A percentile compares a stretch with the other conserved stretches of the same genome.
phyloP scores from a whole-genome alignment of 148 eudicot species.

The Cornus suecica region DNA sequence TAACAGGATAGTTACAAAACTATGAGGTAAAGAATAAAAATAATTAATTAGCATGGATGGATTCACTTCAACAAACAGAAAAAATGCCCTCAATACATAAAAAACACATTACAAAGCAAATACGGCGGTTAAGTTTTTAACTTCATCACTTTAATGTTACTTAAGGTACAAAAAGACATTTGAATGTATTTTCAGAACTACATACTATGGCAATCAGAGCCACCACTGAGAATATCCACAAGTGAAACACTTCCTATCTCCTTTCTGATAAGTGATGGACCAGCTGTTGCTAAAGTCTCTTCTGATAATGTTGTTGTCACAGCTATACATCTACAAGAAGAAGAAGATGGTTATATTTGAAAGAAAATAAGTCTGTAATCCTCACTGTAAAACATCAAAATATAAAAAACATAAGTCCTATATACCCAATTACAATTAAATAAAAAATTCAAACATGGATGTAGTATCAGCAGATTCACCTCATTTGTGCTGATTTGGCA shows the following conservation, averaged over 20 bases:
- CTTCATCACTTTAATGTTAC: slow-evolving; percentile 5
- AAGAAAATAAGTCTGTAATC: not conserved
- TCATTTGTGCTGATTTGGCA: slow-evolving; percentile 90
- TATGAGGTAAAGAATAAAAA: slow-evolving; percentile 3
- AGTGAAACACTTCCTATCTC: slow-evolving; percentile 80
- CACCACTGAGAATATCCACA: slow-evolving; percentile 87
- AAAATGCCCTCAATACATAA: slow-evolving; percentile 16
- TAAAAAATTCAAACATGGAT: not conserved
- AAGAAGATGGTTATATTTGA: slow-evolving; percentile 5
- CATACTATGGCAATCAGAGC: slow-evolving; percentile 75
- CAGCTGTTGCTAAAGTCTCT: slow-evolving; percentile 63
- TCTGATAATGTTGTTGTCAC: slow-evolving; percentile 89
- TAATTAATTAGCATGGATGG: not conserved
- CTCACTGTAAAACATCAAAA: not conserved
- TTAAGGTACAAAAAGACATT: slow-evolving; percentile 21
- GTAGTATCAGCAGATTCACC: slow-evolving; percentile 36
- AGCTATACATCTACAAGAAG: slow-evolving; percentile 83
- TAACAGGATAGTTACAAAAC: slow-evolving; percentile 8
- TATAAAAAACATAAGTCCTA: not conserved
- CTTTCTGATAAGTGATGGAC: slow-evolving; percentile 78
- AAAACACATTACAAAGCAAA: slow-evolving; percentile 27
- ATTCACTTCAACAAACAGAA: slow-evolving; percentile 5
- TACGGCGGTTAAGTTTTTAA: too few species aligned
- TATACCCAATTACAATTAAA: not conserved
- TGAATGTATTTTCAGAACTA: slow-evolving; percentile 41